Evolutionary conservation across 768 basidiomycete genomes (phyloP).

Genomic region (Hypsizygus marmoreus): DNA sequence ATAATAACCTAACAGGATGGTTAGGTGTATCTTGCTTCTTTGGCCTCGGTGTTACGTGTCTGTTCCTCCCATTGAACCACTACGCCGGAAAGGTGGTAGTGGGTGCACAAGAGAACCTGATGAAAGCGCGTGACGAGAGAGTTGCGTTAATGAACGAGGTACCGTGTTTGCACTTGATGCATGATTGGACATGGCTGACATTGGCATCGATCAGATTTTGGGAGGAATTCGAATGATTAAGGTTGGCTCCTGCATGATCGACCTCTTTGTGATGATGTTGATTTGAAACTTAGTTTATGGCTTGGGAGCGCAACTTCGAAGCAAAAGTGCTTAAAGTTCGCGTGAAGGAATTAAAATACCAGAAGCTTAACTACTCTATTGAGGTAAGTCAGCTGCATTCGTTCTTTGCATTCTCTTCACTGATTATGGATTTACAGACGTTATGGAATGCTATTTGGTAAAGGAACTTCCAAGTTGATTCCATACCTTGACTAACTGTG

Average conservation of each 20-base stretch:
- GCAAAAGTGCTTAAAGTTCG: conserved; percentile 69
- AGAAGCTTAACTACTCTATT: conserved; percentile 84
- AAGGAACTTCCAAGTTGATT: not conserved
- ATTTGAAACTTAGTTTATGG: conserved; percentile 71
- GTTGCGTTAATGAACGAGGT: conserved; percentile 88
- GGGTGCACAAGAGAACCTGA: conserved; percentile 77
- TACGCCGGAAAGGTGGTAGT: conserved; percentile 80
- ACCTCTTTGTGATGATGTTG: not conserved
- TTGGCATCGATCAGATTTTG: conserved; percentile 53
- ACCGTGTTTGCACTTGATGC: conserved; percentile 4
- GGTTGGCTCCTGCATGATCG: conserved; percentile 22
- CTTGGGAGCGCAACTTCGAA: conserved; percentile 90
- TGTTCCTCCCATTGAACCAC: conserved; percentile 80
- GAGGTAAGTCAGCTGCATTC: conserved; percentile 47
- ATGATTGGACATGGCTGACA: not conserved
- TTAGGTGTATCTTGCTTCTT: conserved; percentile 69
- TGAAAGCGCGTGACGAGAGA: conserved; percentile 91
- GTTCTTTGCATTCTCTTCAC: not conserved
- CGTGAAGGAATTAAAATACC: conserved; percentile 80
- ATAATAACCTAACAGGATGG: not conserved
- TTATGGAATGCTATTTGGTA: conserved; percentile 53
- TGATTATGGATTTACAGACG: conserved; percentile 25
- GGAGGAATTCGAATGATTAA: conserved; percentile 93
- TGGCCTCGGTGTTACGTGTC: conserved; percentile 74
- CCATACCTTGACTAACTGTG: conserved; percentile 3